Conservation (phyloP, 139 green algal species). For the Yamagishiella unicocca region DNA sequence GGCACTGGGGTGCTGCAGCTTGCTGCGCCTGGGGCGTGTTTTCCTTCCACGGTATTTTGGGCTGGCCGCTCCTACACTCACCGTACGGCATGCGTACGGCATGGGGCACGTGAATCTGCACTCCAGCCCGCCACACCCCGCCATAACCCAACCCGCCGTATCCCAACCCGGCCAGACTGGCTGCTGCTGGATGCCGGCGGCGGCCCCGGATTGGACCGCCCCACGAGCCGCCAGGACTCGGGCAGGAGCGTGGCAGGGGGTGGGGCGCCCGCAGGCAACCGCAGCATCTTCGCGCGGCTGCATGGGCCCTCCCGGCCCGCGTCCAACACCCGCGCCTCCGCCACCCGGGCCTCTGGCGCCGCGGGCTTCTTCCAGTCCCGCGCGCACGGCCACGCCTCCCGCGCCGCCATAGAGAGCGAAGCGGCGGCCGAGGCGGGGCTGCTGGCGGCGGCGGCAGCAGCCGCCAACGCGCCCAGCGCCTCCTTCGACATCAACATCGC, state of each 20-base stretch:
- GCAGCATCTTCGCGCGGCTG: neutral
- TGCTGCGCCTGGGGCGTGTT: too few species aligned
- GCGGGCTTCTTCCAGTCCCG: neutral
- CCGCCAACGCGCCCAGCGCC: neutral
- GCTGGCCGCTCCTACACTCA: too few species aligned
- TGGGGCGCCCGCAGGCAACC: neutral
- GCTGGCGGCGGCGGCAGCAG: conserved; percentile 1
- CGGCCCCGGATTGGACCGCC: neutral
- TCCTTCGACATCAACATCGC: conserved; percentile 4
- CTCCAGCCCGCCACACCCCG: too few species aligned
- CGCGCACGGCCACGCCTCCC: neutral
- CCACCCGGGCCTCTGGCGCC: neutral
- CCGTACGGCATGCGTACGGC: too few species aligned
- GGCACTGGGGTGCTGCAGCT: too few species aligned
- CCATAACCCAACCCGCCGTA: too few species aligned
- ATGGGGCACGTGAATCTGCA: too few species aligned
- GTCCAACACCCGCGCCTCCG: neutral
- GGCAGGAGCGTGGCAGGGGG: neutral
- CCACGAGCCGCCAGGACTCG: neutral
- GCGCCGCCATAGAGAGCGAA: conserved; percentile 1
- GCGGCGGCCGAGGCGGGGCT: neutral
- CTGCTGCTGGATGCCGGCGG: conserved; percentile 20
- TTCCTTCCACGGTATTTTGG: too few species aligned
- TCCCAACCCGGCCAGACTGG: too few species aligned
- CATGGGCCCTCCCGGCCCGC: neutral